Conservation (phyloP, 306 rosid genomes). For the Fragaria ananassa region DNA sequence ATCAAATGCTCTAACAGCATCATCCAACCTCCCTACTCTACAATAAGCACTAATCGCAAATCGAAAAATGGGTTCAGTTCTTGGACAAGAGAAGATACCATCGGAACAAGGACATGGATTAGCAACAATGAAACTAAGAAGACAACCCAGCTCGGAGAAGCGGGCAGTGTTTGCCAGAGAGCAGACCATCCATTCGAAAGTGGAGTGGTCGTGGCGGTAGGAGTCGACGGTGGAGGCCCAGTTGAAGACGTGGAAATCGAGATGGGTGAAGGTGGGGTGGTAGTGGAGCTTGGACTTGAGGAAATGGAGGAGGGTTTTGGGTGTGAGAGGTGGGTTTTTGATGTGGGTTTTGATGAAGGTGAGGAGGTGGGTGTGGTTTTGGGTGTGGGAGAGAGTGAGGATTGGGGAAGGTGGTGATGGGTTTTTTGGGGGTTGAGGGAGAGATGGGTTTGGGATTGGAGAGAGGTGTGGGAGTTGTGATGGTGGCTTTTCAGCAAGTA, state of each 20-base stretch:
- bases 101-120: conserved; percentile 76
- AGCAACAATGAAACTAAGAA: conserved; percentile 51
- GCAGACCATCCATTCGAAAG: conserved; percentile 74
- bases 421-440: conserved; percentile 39
- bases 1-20: conserved; percentile 54
- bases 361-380: conserved; percentile 53
- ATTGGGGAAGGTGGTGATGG: conserved; percentile 33
- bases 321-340: conserved; percentile 47
- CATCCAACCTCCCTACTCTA: conserved; percentile 48
- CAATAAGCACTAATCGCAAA: conserved; percentile 54
- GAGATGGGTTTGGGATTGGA: conserved; percentile 57
- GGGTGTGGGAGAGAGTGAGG: conserved; percentile 42
- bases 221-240: conserved; percentile 84
- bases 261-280: conserved; percentile 69
- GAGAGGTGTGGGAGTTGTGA: conserved; percentile 20
- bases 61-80: conserved; percentile 53
- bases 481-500: conserved; percentile 20
- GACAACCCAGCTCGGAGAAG: conserved; percentile 45
- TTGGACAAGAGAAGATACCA: conserved; percentile 74
- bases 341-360: conserved; percentile 54
- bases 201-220: conserved; percentile 70
- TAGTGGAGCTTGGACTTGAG: conserved; percentile 73
- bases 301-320: conserved; percentile 62
- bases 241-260: conserved; percentile 74
- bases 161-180: conserved; percentile 61